Conservation (phyloP, 1,284 basidiomycete species). For the Afroboletus lepidellus region DNA sequence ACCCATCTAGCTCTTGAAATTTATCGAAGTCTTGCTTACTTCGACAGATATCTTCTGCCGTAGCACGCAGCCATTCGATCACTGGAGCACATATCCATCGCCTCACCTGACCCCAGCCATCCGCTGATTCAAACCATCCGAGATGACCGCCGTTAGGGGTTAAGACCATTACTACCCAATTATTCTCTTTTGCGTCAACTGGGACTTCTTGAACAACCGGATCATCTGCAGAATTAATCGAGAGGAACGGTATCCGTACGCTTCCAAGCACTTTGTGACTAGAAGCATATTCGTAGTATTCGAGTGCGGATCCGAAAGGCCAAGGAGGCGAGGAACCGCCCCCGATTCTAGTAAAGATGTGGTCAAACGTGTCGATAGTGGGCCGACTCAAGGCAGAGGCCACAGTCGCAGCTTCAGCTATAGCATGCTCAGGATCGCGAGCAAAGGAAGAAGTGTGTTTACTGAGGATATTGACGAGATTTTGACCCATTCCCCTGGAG, state of each 20-base stretch:
- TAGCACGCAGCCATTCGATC: conserved; percentile 69
- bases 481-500: conserved; percentile 80
- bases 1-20: conserved; percentile 54
- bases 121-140: conserved; percentile 83
- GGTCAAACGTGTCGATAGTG: conserved; percentile 62
- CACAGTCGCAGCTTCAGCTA: conserved; percentile 47
- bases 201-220: conserved; percentile 76
- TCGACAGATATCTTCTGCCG: conserved; percentile 51
- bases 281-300: conserved; percentile 81
- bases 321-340: conserved; percentile 81
- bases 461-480: conserved; percentile 68
- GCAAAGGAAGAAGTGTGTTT: conserved; percentile 55
- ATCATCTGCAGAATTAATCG: conserved; percentile 89
- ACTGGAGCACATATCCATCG: conserved; percentile 76
- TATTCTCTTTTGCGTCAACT: conserved; percentile 56
- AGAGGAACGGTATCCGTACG: conserved; percentile 72
- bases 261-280: conserved; percentile 53
- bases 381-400: conserved; percentile 51
- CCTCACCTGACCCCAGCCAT: conserved; percentile 43
- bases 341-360: conserved; percentile 66
- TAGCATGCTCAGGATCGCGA: conserved; percentile 49
- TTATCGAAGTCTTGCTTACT: conserved; percentile 31
- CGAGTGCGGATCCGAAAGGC: conserved; percentile 73
- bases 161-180: conserved; percentile 68
- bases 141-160: conserved; percentile 89